Evolutionary conservation across 164 flowering plant species (phyloP).

Genomic region (Platanus orientalis): DNA sequence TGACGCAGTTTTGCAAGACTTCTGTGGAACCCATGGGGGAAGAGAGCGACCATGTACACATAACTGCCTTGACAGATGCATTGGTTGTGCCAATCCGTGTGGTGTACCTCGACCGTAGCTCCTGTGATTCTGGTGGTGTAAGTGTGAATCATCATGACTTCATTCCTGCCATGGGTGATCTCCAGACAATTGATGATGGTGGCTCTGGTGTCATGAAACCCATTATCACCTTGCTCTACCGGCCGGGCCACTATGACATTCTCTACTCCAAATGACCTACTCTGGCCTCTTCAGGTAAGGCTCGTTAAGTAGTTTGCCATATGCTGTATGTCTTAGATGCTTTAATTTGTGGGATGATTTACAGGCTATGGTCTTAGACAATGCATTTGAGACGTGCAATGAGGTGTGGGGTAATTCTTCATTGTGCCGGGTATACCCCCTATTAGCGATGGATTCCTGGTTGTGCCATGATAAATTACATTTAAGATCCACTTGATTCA

Average conservation of each 20-base stretch:
- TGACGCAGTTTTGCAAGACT: constrained; percentile 81
- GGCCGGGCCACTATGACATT: constrained; percentile 96
- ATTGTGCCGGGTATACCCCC: too few relatives aligned
- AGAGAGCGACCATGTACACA: constrained; percentile 98
- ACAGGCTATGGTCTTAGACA: too few relatives aligned
- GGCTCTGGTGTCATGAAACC: constrained; percentile 35
- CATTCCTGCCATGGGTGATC: constrained; percentile 36
- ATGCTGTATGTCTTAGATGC: not conserved
- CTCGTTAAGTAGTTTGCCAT: not conserved
- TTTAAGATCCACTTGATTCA: too few relatives aligned
- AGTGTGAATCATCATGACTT: constrained; percentile 94
- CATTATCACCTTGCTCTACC: constrained; percentile 71
- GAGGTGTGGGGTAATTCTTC: too few relatives aligned
- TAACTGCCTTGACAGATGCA: constrained; percentile 87
- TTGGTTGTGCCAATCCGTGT: constrained; percentile 93
- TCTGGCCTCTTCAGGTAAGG: constrained; percentile 23
- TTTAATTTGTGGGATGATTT: too few relatives aligned
- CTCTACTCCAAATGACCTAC: constrained; percentile 68
- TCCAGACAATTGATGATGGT: constrained; percentile 18
- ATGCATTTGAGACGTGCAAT: too few relatives aligned
- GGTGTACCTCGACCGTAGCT: constrained; percentile 91
- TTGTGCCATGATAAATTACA: too few relatives aligned
- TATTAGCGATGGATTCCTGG: too few relatives aligned
- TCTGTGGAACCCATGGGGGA: constrained; percentile 99
- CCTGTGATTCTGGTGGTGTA: constrained; percentile 60